Conservation (phyloP, 2,329 filamentous ascomycete species). For the Albophoma yamanashiensis region DNA sequence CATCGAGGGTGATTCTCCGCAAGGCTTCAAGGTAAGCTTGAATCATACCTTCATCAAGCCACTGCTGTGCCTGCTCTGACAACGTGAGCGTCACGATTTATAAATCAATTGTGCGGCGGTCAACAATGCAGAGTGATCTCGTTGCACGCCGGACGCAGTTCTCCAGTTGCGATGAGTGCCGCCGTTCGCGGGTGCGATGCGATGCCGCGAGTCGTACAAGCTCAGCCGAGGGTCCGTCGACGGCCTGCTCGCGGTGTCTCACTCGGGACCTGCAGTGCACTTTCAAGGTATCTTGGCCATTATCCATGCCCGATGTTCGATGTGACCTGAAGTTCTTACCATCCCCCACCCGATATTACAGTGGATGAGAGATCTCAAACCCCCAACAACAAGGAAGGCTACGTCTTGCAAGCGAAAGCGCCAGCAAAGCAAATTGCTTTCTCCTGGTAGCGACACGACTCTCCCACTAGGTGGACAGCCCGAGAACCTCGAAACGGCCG, state of each 20-base stretch:
- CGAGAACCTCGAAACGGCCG: not conserved
- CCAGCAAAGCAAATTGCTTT: not conserved
- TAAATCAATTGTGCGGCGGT: too few relatives aligned
- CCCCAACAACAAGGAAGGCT: not conserved
- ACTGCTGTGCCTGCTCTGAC: not conserved
- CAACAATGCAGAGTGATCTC: slow-evolving; percentile 7
- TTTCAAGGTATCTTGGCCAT: slow-evolving; percentile 14
- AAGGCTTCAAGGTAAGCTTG: not conserved
- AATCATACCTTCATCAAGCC: not conserved
- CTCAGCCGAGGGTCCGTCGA: slow-evolving; percentile 52
- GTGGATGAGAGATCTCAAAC: slow-evolving; percentile 4
- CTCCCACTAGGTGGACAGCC: not conserved
- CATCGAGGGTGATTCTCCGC: not conserved
- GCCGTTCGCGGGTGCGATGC: slow-evolving; percentile 18
- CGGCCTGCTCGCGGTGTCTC: slow-evolving; percentile 53
- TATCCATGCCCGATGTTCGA: not conserved
- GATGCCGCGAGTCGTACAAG: slow-evolving; percentile 11
- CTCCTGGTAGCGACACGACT: not conserved
- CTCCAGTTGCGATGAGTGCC: slow-evolving; percentile 22
- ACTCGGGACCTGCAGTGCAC: slow-evolving; percentile 15
- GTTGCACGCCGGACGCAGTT: slow-evolving; percentile 22
- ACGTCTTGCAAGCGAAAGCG: slow-evolving; percentile 1
- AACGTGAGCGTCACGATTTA: not conserved
- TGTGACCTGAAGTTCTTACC: not conserved
- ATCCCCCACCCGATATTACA: not conserved